A percentile compares a stretch with the other conserved stretches of the same genome.
Evolutionary conservation across 176 grass and related monocot species (phyloP).

Genomic region (Bonia amplexicaulis): DNA sequence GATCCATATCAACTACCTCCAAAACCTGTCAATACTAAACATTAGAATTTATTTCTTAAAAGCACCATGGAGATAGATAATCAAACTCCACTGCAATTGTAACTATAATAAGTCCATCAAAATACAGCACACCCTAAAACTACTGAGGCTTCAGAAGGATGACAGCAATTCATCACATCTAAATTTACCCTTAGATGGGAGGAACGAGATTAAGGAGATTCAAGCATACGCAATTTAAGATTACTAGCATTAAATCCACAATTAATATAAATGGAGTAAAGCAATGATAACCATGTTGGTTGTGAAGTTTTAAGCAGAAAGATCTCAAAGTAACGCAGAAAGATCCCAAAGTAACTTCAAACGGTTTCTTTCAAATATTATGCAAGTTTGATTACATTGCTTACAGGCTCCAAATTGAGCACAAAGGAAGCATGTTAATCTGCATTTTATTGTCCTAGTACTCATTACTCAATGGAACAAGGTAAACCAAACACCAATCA

Average conservation of each 20-base stretch:
- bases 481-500: neutral
- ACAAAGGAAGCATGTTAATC: no score
- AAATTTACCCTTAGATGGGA: neutral
- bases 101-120: neutral
- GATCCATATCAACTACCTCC: constrained; percentile 84
- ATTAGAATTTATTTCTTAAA: constrained; percentile 5
- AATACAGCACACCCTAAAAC: neutral
- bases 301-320: no score
- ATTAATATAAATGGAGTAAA: neutral
- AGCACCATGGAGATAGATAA: neutral
- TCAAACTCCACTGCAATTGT: neutral
- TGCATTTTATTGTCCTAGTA: neutral
- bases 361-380: no score
- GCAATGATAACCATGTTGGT: no score
- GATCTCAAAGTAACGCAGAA: no score
- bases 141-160: neutral
- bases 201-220: neutral
- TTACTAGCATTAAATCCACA: neutral
- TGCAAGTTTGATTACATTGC: no score
- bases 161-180: neutral
- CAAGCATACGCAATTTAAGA: neutral
- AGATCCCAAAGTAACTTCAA: no score
- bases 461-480: neutral
- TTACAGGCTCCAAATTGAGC: no score
- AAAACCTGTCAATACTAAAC: constrained; percentile 50